phyloP scores from a whole-genome alignment of 2,329 filamentous ascomycete genomes.

The Aspergillus melleus region DNA sequence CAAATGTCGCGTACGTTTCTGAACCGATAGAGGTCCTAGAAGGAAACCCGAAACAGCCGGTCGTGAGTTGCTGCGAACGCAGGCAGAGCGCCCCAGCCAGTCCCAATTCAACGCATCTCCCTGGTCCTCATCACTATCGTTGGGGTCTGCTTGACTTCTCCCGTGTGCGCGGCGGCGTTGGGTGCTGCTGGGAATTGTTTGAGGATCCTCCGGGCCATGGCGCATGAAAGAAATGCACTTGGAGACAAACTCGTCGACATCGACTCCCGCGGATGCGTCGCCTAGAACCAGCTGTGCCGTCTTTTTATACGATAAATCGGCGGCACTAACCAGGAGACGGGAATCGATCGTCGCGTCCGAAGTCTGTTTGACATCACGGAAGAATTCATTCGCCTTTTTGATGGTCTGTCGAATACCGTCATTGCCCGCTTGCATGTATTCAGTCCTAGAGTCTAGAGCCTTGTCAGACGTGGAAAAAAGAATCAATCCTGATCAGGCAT shows the following conservation, averaged over 20 bases:
- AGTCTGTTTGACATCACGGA: slow-evolving; percentile 76
- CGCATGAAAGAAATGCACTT: slow-evolving; percentile 90
- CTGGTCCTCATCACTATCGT: slow-evolving; percentile 67
- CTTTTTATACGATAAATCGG: slow-evolving; percentile 78
- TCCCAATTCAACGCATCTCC: slow-evolving; percentile 85
- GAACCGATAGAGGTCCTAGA: slow-evolving; percentile 81
- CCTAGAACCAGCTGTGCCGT: slow-evolving; percentile 73
- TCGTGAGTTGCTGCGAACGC: slow-evolving; percentile 69
- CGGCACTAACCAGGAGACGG: slow-evolving; percentile 75
- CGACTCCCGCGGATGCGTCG: slow-evolving; percentile 71
- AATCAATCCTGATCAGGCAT: background rate
- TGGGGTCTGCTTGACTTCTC: slow-evolving; percentile 44
- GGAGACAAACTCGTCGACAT: slow-evolving; percentile 87
- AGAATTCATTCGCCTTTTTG: slow-evolving; percentile 63
- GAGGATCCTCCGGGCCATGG: slow-evolving; percentile 58
- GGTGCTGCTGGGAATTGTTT: slow-evolving; percentile 43
- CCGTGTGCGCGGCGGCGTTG: slow-evolving; percentile 43
- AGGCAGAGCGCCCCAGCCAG: slow-evolving; percentile 74
- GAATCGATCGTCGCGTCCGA: slow-evolving; percentile 89
- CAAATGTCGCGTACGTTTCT: slow-evolving; percentile 75
- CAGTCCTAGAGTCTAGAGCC: slow-evolving; percentile 65
- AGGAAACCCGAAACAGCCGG: slow-evolving; percentile 81
- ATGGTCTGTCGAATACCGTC: slow-evolving; percentile 67
- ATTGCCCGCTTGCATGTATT: slow-evolving; percentile 67
- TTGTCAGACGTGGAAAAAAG: background rate